phyloP scores from a whole-genome alignment of 192 early-diverging fungal genomes.

The Entomortierella parvispora region DNA sequence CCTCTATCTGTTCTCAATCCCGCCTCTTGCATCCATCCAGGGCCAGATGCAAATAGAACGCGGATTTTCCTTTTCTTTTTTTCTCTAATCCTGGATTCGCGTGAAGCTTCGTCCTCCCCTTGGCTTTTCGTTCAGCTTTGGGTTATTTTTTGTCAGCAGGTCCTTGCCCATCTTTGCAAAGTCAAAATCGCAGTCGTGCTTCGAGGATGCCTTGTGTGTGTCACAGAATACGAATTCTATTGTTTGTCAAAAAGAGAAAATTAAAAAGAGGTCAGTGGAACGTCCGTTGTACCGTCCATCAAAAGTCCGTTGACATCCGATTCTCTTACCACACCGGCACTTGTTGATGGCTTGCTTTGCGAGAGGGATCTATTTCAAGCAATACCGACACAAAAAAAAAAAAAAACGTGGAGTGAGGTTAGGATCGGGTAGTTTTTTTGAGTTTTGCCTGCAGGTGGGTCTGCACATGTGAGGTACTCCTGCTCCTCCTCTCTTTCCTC shows the following conservation, averaged over 20 bases:
- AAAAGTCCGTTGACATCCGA: conserved; percentile 5
- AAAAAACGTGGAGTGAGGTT: not conserved
- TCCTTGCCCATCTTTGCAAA: conserved; percentile 76
- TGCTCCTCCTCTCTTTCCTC: too few relatives aligned
- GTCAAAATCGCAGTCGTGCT: conserved; percentile 85
- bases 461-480: too few relatives aligned
- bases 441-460: too few relatives aligned
- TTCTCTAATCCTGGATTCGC: conserved; percentile 60
- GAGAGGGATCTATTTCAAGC: conserved; percentile 68
- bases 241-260: not conserved
- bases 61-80: too few relatives aligned
- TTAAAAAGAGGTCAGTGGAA: too few relatives aligned
- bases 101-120: conserved; percentile 82
- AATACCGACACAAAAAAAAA: too few relatives aligned
- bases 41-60: too few relatives aligned
- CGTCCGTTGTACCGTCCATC: conserved; percentile 1
- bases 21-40: too few relatives aligned
- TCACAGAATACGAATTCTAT: conserved; percentile 79
- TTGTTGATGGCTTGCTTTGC: conserved; percentile 83
- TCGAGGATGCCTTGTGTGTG: conserved; percentile 73
- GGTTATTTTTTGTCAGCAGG: conserved; percentile 77
- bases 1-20: too few relatives aligned
- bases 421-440: not conserved
- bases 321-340: conserved; percentile 70
- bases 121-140: conserved; percentile 76